These are phyloP conservation scores for Lagenidium giganteum DNA, from an alignment of 352 stramenopile species.

Conservation along the genomic window DNA sequence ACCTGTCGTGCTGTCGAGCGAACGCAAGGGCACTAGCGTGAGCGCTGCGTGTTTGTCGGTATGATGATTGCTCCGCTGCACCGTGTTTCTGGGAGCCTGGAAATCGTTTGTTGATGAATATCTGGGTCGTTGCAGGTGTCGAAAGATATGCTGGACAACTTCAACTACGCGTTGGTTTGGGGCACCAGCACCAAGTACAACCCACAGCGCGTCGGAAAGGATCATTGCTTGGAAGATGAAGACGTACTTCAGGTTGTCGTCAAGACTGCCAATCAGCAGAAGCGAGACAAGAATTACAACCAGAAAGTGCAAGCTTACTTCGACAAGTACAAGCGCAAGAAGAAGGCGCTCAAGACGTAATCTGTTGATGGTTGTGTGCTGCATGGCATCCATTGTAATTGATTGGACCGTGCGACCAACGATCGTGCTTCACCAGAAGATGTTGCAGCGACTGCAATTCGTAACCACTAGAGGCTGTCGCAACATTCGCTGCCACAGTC, in stretches of 20 bases:
- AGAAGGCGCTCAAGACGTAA: conserved; percentile 86
- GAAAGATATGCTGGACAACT: conserved; percentile 89
- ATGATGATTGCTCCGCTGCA: too few relatives aligned
- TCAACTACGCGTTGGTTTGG: conserved; percentile 97
- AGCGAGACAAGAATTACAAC: conserved; percentile 95
- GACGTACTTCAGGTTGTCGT: conserved; percentile 97
- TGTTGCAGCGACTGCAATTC: too few relatives aligned
- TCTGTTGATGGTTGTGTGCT: too few relatives aligned
- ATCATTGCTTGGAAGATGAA: conserved; percentile 94
- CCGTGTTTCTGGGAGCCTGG: background rate
- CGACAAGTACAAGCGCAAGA: conserved; percentile 93
- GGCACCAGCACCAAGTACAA: conserved; percentile 96
- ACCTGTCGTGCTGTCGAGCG: conserved; percentile 60
- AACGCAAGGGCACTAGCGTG: conserved; percentile 65
- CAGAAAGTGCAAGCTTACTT: conserved; percentile 90
- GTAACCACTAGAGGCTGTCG: too few relatives aligned
- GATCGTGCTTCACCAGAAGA: too few relatives aligned
- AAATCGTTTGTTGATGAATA: background rate
- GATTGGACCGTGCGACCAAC: too few relatives aligned
- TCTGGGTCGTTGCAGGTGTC: conserved; percentile 79
- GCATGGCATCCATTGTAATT: too few relatives aligned
- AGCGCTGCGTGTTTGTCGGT: conserved; percentile 69
- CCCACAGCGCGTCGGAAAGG: conserved; percentile 91
- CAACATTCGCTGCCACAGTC: too few relatives aligned
- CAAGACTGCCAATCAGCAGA: conserved; percentile 96